Evolutionary conservation across 345 rosid species (phyloP), one percentile per base, ranked within the genome.

Genomic region (Eucalyptus viminalis): DNA sequence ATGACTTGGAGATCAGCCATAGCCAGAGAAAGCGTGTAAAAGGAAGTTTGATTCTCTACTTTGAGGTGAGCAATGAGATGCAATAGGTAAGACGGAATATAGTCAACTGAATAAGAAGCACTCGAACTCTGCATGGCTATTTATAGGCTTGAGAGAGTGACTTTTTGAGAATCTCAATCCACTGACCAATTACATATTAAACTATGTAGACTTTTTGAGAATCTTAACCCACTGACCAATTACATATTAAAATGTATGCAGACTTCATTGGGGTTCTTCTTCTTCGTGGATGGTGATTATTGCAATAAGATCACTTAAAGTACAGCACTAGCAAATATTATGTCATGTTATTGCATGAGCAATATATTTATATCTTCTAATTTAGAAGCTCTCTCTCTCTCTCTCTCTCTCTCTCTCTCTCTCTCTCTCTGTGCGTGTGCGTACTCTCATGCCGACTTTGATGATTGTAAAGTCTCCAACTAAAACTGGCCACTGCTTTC

Each of bases 1-100:
- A 89, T 85, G 87, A 86, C 12, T 12, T 11, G 88, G 43, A 69
- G 44, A 72, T 87, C 86, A 40, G 93, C 93, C 94, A 91, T 93
- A 22, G 69, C 47, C 25, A 29, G 14, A 53, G 54, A 54, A 56
- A 31, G 87, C 12, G 27, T 21, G 83, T 11, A 72, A 21, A 72
- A 72, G 83, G 83, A 72, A 72, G 27, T 37, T 72, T 37, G 29
- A 24, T 37, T 56, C 22, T 11, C 29, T 10, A 56, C 62, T 56
- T 72, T 37, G 27, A 72, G 24, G 47, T 37, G 45, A 72, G 83
- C 83, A 72, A 72, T 37, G 8, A 21, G 83, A 72, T 10, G 27
- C 4, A 72, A 72, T 21, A 11, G 27, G 83, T 37, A 76, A 37
- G 83, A 40, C 47, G 47, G 45, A 76, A 19, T 76, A 21, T 37